Percentiles rank a stretch among this genome's conserved stretches.
phyloP scores from a whole-genome alignment of 1,284 basidiomycete species.

The Microbotryum saponariae region DNA sequence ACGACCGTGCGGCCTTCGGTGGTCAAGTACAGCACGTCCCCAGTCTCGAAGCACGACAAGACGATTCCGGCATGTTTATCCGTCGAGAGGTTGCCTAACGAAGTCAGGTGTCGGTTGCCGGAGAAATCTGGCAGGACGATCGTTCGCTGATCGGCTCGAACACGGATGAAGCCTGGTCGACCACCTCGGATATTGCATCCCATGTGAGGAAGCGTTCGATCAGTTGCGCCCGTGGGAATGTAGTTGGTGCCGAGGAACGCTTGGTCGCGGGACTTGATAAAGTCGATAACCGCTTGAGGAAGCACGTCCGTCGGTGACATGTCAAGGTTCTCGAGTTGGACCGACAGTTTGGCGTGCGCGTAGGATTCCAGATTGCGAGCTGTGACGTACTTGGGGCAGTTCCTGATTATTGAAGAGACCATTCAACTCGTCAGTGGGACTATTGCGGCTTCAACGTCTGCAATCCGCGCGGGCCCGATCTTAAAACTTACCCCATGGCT shows the following conservation, averaged over 20 bases:
- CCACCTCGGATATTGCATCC: slow-evolving; percentile 61
- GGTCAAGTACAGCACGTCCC: slow-evolving; percentile 56
- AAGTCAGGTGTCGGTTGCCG: slow-evolving; percentile 55
- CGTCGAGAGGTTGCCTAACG: slow-evolving; percentile 50
- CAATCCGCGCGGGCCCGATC: neutral
- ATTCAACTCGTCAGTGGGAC: neutral
- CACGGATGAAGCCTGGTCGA: slow-evolving; percentile 53
- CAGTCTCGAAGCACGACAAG: slow-evolving; percentile 51
- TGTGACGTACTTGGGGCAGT: slow-evolving; percentile 61
- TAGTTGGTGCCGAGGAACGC: slow-evolving; percentile 54
- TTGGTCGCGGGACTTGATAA: slow-evolving; percentile 51
- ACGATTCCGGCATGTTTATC: slow-evolving; percentile 53
- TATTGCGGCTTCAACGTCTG: too few species aligned
- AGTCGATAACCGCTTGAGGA: slow-evolving; percentile 47
- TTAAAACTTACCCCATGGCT: slow-evolving; percentile 50
- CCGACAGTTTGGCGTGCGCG: slow-evolving; percentile 41
- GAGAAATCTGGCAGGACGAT: slow-evolving; percentile 57
- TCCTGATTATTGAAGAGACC: slow-evolving; percentile 41
- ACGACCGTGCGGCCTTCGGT: slow-evolving; percentile 51
- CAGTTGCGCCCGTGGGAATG: slow-evolving; percentile 43
- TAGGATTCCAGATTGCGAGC: slow-evolving; percentile 48
- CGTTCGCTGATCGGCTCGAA: slow-evolving; percentile 52
- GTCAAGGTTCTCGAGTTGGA: slow-evolving; percentile 42
- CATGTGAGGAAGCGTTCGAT: slow-evolving; percentile 47
- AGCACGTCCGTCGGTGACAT: slow-evolving; percentile 46